These are phyloP conservation scores for Cytospora schulzeri DNA, from an alignment of 2,329 filamentous ascomycete genomes.

Conservation along the genomic window DNA sequence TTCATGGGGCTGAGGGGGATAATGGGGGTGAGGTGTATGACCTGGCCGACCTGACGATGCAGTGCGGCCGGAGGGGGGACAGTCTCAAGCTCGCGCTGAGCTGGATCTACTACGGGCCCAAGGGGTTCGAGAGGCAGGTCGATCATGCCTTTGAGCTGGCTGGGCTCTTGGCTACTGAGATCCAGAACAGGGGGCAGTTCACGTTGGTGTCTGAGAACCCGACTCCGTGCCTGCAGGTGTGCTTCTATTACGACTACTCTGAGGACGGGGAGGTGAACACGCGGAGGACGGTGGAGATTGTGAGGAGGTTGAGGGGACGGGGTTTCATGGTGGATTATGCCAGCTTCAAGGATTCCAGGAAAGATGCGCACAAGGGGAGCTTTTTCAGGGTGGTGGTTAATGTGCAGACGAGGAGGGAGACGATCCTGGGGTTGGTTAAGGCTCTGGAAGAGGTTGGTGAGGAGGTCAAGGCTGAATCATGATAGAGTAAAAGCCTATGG, in stretches of 20 bases:
- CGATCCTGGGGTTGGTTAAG: slow-evolving; percentile 55
- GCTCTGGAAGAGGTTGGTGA: slow-evolving; percentile 52
- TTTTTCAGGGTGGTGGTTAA: slow-evolving; percentile 65
- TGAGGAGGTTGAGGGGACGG: slow-evolving; percentile 48
- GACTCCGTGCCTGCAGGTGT: slow-evolving; percentile 88
- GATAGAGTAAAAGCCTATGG: neutral
- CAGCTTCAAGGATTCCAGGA: slow-evolving; percentile 42
- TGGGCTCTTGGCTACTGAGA: slow-evolving; percentile 62
- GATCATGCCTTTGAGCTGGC: slow-evolving; percentile 75
- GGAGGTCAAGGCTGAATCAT: slow-evolving; percentile 29
- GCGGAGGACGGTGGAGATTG: slow-evolving; percentile 51
- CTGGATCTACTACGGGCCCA: slow-evolving; percentile 85
- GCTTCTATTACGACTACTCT: slow-evolving; percentile 77
- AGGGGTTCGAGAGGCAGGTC: slow-evolving; percentile 70
- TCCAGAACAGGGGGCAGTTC: slow-evolving; percentile 63
- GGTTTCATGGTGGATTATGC: slow-evolving; percentile 66
- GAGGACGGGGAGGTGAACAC: slow-evolving; percentile 52
- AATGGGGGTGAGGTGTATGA: slow-evolving; percentile 71
- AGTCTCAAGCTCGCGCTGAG: slow-evolving; percentile 82
- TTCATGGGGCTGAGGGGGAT: slow-evolving; percentile 59
- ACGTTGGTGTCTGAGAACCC: slow-evolving; percentile 71
- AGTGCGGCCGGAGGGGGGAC: slow-evolving; percentile 88
- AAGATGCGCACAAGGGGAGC: slow-evolving; percentile 45
- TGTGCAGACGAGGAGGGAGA: slow-evolving; percentile 54
- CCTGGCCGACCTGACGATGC: slow-evolving; percentile 86